Evolutionary conservation across 164 flowering plant species (phyloP).

Genomic region (Magnolia changhungtana): DNA sequence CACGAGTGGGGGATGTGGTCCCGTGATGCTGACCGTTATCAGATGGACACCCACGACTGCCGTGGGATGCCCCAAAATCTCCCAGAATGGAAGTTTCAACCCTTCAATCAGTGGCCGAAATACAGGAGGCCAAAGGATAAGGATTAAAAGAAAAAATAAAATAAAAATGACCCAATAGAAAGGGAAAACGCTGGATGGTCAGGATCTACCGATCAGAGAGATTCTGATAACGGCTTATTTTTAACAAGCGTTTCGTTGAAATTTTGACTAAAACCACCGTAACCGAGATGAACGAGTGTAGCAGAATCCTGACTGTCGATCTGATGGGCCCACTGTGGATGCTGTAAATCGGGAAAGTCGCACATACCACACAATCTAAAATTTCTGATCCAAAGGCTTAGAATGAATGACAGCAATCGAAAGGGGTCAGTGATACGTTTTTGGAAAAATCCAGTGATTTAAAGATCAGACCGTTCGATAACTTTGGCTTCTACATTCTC

Average conservation of each 20-base stretch:
- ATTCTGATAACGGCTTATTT: not conserved
- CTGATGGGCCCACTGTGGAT: not conserved
- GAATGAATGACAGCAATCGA: no score
- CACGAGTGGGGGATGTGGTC: not conserved
- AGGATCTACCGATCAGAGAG: not conserved
- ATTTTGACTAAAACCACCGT: not conserved
- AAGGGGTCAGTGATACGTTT: no score
- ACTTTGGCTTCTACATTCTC: no score
- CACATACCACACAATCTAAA: no score
- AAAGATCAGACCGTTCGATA: no score
- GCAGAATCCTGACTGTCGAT: not conserved
- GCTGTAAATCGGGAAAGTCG: no score
- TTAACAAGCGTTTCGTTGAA: no score
- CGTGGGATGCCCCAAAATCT: not conserved
- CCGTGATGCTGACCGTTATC: not conserved
- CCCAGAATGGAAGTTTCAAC: not conserved
- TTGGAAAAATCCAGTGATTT: no score
- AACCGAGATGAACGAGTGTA: not conserved
- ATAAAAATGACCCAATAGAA: not conserved
- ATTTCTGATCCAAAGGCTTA: no score
- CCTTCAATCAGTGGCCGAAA: not conserved
- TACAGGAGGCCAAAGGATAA: not conserved
- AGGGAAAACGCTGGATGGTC: not conserved
- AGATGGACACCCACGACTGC: not conserved
- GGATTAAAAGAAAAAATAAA: not conserved